A percentile compares a stretch with the other conserved stretches of the same genome.
Conservation (phyloP, 2,329 filamentous ascomycete genomes). For the Zymoseptoria brevis region DNA sequence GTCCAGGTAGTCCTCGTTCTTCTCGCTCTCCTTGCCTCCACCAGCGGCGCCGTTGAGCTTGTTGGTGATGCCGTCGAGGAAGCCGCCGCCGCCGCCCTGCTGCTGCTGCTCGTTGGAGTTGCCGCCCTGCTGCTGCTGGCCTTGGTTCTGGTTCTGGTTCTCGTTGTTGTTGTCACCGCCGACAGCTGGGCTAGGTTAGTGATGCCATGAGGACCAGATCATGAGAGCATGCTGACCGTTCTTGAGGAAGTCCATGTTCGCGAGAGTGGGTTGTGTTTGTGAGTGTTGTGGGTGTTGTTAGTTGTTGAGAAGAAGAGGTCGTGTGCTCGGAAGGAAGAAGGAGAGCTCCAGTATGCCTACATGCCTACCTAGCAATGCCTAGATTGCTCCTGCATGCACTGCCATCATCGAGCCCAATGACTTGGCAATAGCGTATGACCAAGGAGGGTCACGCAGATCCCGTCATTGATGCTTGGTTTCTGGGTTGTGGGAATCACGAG, state of each 20-base stretch:
- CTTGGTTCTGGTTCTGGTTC: constrained; percentile 16
- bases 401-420: background rate
- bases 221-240: constrained; percentile 19
- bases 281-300: background rate
- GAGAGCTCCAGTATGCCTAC: background rate
- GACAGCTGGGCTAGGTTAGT: constrained; percentile 23
- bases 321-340: background rate
- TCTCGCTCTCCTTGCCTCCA: constrained; percentile 63
- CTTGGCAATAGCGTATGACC: background rate
- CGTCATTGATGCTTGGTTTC: background rate
- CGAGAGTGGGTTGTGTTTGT: background rate
- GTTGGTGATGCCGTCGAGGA: constrained; percentile 55
- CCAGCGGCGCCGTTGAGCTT: constrained; percentile 66
- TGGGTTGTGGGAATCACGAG: background rate
- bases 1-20: constrained; percentile 72
- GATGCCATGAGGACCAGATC: constrained; percentile 20
- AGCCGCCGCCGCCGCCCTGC: constrained; percentile 37
- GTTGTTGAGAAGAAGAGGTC: background rate
- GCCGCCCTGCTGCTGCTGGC: constrained; percentile 11
- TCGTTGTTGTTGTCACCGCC: constrained; percentile 27
- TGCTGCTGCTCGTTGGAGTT: constrained; percentile 26
- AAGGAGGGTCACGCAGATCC: background rate
- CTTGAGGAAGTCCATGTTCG: constrained; percentile 43
- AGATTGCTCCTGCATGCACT: background rate
- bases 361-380: background rate